phyloP scores from a whole-genome alignment of 1,284 basidiomycete genomes.

The Neolentinus lepideus region DNA sequence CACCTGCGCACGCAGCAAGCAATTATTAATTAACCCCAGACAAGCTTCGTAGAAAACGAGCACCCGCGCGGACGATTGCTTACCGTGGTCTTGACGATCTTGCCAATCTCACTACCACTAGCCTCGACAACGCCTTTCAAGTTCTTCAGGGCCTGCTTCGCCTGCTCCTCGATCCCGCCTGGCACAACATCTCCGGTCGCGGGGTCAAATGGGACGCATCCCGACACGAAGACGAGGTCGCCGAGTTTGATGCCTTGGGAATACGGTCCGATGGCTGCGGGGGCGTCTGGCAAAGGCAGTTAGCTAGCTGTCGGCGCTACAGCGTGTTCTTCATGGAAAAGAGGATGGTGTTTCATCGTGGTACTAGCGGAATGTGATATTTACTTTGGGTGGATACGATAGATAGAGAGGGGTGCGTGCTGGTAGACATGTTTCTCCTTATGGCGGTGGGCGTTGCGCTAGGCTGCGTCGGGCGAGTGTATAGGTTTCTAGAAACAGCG shows the following conservation, averaged over 20 bases:
- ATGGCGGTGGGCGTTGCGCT: background rate
- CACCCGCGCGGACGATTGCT: slow-evolving; percentile 22
- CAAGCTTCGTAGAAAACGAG: no score
- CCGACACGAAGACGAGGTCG: slow-evolving; percentile 84
- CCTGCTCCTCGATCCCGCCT: slow-evolving; percentile 81
- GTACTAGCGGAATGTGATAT: slow-evolving; percentile 6
- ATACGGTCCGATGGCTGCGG: slow-evolving; percentile 87
- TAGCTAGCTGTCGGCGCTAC: background rate
- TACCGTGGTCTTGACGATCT: slow-evolving; percentile 84
- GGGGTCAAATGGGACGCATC: slow-evolving; percentile 85
- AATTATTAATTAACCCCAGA: no score
- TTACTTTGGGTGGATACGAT: slow-evolving; percentile 49
- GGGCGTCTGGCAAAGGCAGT: slow-evolving; percentile 53
- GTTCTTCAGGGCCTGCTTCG: slow-evolving; percentile 83
- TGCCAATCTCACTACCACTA: slow-evolving; percentile 68
- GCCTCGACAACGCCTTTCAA: slow-evolving; percentile 81
- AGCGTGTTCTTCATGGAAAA: background rate
- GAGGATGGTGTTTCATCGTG: background rate
- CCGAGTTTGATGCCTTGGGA: slow-evolving; percentile 85
- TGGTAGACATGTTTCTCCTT: slow-evolving; percentile 13
- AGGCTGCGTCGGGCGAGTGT: background rate
- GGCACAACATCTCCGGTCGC: slow-evolving; percentile 63
- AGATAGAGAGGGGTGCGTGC: slow-evolving; percentile 46
- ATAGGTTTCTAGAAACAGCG: background rate
- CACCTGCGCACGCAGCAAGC: slow-evolving; percentile 39